A percentile compares a stretch with the other conserved stretches of the same genome.
Evolutionary conservation across 148 eudicot genomes (phyloP).

Genomic region (Spergularia marina): DNA sequence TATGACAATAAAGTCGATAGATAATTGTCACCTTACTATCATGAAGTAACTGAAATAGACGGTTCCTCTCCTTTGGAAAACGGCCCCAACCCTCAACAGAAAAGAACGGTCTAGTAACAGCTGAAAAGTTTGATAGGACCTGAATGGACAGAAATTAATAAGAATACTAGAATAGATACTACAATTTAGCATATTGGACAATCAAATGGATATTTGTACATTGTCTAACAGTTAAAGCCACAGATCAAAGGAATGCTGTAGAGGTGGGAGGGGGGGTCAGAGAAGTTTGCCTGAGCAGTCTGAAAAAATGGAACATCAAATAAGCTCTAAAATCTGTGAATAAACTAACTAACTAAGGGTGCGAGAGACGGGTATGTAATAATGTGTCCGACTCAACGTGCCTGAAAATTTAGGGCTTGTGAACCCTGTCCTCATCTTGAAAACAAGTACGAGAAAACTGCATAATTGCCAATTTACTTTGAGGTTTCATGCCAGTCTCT

Average conservation of each 20-base stretch:
- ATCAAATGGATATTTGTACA: background rate
- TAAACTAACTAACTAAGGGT: background rate
- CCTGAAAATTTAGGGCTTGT: background rate
- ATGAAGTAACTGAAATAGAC: constrained; percentile 52
- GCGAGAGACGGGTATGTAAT: background rate
- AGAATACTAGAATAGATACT: background rate
- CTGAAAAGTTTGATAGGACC: constrained; percentile 67
- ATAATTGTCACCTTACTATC: constrained; percentile 54
- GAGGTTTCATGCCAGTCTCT: no score
- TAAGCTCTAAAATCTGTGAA: background rate
- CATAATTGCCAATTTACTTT: background rate
- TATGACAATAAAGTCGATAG: background rate
- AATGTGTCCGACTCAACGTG: background rate
- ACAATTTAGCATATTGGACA: background rate
- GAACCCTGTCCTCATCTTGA: background rate
- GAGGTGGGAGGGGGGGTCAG: no score
- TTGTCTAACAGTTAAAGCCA: no score
- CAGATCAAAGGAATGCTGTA: no score
- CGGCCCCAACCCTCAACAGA: constrained; percentile 63
- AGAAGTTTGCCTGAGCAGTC: background rate
- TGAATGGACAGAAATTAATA: constrained; percentile 27
- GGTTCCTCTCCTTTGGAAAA: constrained; percentile 61
- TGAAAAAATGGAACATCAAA: background rate
- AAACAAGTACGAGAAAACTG: no score
- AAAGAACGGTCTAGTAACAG: constrained; percentile 57